phyloP scores from a whole-genome alignment of 2,329 filamentous ascomycete genomes.

The Aspergillus flavus region DNA sequence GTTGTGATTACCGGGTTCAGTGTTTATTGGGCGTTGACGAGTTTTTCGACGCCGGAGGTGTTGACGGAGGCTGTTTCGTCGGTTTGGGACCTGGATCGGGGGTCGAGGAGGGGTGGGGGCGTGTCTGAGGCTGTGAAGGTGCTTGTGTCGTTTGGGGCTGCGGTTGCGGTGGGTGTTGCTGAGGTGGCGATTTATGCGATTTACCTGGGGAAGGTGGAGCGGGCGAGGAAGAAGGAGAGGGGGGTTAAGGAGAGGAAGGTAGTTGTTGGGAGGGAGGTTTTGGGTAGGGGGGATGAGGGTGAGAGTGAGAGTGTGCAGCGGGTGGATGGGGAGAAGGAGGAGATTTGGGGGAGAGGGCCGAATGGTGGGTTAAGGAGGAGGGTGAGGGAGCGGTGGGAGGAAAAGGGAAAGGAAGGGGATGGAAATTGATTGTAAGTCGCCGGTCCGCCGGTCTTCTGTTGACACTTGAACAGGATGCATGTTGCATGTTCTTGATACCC shows the following conservation, averaged over 20 bases:
- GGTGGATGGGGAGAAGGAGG: slow-evolving; percentile 29
- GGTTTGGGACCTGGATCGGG: background rate
- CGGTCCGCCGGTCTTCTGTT: slow-evolving; percentile 10
- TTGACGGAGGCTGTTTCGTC: slow-evolving; percentile 25
- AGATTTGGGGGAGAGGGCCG: slow-evolving; percentile 45
- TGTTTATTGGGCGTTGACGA: slow-evolving; percentile 47
- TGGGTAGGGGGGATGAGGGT: slow-evolving; percentile 10
- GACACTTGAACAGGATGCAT: slow-evolving; percentile 9
- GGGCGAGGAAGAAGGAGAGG: slow-evolving; percentile 42
- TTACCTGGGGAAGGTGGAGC: slow-evolving; percentile 48
- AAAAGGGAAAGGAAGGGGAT: slow-evolving; percentile 20
- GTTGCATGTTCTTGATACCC: slow-evolving; percentile 5
- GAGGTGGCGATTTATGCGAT: slow-evolving; percentile 51
- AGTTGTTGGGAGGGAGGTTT: slow-evolving; percentile 28
- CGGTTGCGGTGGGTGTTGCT: slow-evolving; percentile 48
- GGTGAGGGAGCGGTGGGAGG: slow-evolving; percentile 43
- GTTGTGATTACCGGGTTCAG: slow-evolving; percentile 67
- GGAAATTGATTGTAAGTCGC: slow-evolving; percentile 10
- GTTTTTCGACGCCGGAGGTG: slow-evolving; percentile 39
- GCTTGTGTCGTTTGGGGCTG: slow-evolving; percentile 43
- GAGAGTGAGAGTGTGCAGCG: background rate
- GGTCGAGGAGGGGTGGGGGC: slow-evolving; percentile 19
- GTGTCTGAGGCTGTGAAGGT: slow-evolving; percentile 41
- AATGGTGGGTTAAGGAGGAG: slow-evolving; percentile 45
- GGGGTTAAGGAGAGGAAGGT: slow-evolving; percentile 43